These are phyloP conservation scores for Achaetomium macrosporum DNA, from an alignment of 2,329 filamentous ascomycete species.

Conservation along the genomic window DNA sequence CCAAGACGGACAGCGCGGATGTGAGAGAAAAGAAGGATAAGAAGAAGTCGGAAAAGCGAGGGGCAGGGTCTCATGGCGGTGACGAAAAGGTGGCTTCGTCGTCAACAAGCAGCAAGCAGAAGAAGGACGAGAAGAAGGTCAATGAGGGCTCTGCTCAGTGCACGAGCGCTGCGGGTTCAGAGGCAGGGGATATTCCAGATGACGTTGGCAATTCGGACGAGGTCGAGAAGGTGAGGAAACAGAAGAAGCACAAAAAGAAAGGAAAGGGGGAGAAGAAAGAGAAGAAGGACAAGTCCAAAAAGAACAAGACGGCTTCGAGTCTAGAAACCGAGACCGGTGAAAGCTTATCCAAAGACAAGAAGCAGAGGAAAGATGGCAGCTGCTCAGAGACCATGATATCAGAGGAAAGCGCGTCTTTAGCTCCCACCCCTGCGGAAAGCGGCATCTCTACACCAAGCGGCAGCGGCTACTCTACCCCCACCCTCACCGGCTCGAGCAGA, in stretches of 20 bases:
- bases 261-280: conserved; percentile 33
- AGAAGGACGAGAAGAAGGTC: conserved; percentile 21
- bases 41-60: conserved; percentile 47
- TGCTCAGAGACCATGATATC: neutral
- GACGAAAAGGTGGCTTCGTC: conserved; percentile 25
- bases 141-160: conserved; percentile 5
- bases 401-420: conserved; percentile 1
- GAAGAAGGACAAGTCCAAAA: conserved; percentile 34
- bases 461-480: conserved; percentile 30
- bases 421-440: conserved; percentile 31
- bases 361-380: conserved; percentile 21
- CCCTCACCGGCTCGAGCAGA: conserved; percentile 43
- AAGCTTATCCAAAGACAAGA: conserved; percentile 23
- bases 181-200: neutral
- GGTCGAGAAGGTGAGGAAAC: conserved; percentile 17
- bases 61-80: conserved; percentile 34
- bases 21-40: conserved; percentile 28
- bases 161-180: neutral
- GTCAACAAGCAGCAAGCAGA: conserved; percentile 31
- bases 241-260: conserved; percentile 21
- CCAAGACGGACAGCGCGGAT: conserved; percentile 22
- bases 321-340: conserved; percentile 28
- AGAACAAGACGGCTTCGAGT: conserved; percentile 30
- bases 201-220: conserved; percentile 5
- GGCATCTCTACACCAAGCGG: conserved; percentile 42